Conservation (phyloP, 495 filamentous ascomycete species). For the Barbatosphaeria neglecta region DNA sequence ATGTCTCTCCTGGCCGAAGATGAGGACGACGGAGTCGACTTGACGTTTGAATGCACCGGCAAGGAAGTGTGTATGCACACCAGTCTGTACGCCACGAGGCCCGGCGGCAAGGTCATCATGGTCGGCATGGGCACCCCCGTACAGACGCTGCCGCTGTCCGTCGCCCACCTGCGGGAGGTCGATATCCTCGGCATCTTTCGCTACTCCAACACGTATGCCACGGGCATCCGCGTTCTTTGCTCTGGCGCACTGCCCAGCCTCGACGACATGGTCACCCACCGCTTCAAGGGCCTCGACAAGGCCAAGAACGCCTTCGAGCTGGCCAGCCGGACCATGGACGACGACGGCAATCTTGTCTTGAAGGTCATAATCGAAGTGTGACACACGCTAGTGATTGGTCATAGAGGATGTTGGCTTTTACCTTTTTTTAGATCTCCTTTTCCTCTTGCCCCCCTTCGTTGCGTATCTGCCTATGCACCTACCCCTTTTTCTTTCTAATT, state of each 20-base stretch:
- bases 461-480: too few relatives aligned
- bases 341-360: constrained; percentile 62
- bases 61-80: constrained; percentile 80
- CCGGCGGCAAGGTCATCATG: constrained; percentile 75
- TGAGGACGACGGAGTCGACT: constrained; percentile 54
- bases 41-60: constrained; percentile 86
- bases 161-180: constrained; percentile 76
- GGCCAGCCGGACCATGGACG: constrained; percentile 71
- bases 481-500: too few relatives aligned
- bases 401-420: constrained; percentile 3
- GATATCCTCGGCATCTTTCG: constrained; percentile 89
- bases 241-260: constrained; percentile 50
- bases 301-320: constrained; percentile 65
- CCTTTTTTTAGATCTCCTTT: constrained; percentile 6
- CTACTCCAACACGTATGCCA: constrained; percentile 77
- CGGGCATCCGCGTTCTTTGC: constrained; percentile 59
- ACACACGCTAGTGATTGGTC: neutral
- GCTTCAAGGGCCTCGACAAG: constrained; percentile 52
- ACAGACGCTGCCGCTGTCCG: constrained; percentile 74
- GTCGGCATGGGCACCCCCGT: constrained; percentile 92
- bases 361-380: constrained; percentile 63
- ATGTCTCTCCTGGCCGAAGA: constrained; percentile 23
- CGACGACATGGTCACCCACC: constrained; percentile 65
- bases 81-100: constrained; percentile 66
- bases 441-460: too few relatives aligned